Evolutionary conservation across 2,329 filamentous ascomycete genomes (phyloP).

Genomic region (Penicillium paneum): DNA sequence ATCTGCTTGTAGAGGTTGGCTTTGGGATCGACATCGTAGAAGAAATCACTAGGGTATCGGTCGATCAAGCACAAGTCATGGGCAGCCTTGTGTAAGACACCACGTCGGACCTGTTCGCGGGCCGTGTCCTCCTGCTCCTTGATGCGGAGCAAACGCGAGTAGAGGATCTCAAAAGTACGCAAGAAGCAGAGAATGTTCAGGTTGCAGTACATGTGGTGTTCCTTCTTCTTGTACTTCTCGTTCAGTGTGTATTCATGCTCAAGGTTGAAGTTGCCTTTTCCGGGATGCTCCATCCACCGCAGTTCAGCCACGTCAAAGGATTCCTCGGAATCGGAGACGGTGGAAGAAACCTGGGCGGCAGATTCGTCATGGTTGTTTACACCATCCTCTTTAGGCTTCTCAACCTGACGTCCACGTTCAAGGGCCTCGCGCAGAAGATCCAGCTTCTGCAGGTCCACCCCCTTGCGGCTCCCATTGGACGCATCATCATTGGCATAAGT

Average conservation of each 20-base stretch:
- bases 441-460: conserved; percentile 65
- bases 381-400: conserved; percentile 75
- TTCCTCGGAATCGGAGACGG: conserved; percentile 53
- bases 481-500: conserved; percentile 77
- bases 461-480: conserved; percentile 64
- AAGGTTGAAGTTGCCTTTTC: conserved; percentile 56
- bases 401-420: conserved; percentile 62
- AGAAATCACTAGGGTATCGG: conserved; percentile 71
- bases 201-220: conserved; percentile 89
- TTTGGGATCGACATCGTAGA: conserved; percentile 60
- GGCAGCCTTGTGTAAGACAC: conserved; percentile 74
- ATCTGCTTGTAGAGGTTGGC: conserved; percentile 83
- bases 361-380: conserved; percentile 82
- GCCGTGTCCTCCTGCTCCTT: conserved; percentile 76
- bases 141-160: conserved; percentile 75
- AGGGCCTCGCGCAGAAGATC: conserved; percentile 79
- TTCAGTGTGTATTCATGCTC: conserved; percentile 68
- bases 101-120: conserved; percentile 67
- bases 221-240: conserved; percentile 73
- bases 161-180: conserved; percentile 87
- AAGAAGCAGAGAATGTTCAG: conserved; percentile 92
- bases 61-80: conserved; percentile 79
- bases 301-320: conserved; percentile 47
- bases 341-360: conserved; percentile 54
- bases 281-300: conserved; percentile 61